Conservation (phyloP, 805 yeast genomes). For the Kazachstania martiniae region DNA sequence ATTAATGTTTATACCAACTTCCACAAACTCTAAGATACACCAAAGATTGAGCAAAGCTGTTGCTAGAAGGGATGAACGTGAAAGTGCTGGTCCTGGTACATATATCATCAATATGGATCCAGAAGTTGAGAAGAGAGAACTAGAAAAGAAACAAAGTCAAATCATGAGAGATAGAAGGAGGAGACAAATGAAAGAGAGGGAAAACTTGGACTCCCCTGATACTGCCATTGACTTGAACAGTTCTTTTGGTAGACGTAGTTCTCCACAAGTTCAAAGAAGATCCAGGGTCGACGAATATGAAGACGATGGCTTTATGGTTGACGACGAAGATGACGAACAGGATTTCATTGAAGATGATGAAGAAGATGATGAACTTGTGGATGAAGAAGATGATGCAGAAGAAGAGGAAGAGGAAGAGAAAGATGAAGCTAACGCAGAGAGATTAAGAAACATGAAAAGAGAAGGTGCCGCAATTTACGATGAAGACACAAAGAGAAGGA, state of each 20-base stretch:
- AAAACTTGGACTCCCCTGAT: constrained; percentile 35
- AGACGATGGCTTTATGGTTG: constrained; percentile 28
- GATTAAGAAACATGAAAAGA: constrained; percentile 43
- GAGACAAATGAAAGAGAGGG: constrained; percentile 45
- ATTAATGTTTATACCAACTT: constrained; percentile 76
- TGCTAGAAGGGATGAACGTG: constrained; percentile 27
- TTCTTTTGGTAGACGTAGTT: constrained; percentile 11
- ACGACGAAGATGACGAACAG: constrained; percentile 27
- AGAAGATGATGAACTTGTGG: constrained; percentile 19
- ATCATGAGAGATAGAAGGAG: constrained; percentile 58
- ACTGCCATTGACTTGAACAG: constrained; percentile 10
- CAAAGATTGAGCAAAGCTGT: constrained; percentile 65
- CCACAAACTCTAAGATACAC: constrained; percentile 80
- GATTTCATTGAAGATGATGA: constrained; percentile 19
- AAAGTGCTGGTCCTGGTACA: constrained; percentile 30
- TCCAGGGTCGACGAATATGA: constrained; percentile 24
- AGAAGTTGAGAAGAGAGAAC: constrained; percentile 50
- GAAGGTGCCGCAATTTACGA: constrained; percentile 45
- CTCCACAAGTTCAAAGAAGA: constrained; percentile 5
- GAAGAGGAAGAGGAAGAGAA: constrained; percentile 38
- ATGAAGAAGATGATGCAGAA: constrained; percentile 31
- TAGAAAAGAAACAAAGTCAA: constrained; percentile 57
- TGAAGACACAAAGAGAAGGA: constrained; percentile 20
- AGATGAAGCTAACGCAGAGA: constrained; percentile 47
- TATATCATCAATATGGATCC: constrained; percentile 48